Conservation (phyloP, 2,329 filamentous ascomycete species). For the Ambrosiella xylebori region DNA sequence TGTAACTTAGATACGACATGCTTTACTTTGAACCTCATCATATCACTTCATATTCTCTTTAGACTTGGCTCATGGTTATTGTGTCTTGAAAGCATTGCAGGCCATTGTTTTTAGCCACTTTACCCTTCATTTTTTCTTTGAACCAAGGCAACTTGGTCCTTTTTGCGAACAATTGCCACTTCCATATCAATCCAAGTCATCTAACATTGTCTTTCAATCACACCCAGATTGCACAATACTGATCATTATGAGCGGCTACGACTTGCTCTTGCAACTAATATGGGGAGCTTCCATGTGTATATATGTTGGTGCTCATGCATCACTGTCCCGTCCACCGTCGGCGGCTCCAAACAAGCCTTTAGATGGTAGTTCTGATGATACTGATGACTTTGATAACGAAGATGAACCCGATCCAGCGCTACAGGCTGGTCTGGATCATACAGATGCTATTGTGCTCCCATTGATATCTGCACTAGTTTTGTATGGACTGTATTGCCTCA, state of each 20-base stretch:
- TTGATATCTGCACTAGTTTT: slow-evolving; percentile 57
- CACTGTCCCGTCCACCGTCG: slow-evolving; percentile 66
- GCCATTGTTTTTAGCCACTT: too few relatives aligned
- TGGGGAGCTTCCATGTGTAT: slow-evolving; percentile 65
- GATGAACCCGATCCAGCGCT: slow-evolving; percentile 35
- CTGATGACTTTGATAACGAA: slow-evolving; percentile 26
- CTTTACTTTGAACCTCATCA: too few relatives aligned
- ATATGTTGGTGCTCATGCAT: slow-evolving; percentile 69
- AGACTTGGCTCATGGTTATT: too few relatives aligned
- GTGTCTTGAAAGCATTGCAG: too few relatives aligned
- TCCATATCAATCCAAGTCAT: too few relatives aligned
- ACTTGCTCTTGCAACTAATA: slow-evolving; percentile 24
- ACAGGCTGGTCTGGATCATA: slow-evolving; percentile 26
- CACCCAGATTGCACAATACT: background rate
- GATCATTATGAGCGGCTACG: background rate
- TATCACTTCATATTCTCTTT: too few relatives aligned
- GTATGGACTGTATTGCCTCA: slow-evolving; percentile 64
- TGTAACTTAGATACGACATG: too few relatives aligned
- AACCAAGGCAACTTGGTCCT: too few relatives aligned
- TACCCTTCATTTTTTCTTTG: too few relatives aligned
- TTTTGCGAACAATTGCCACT: too few relatives aligned
- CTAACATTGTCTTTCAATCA: background rate
- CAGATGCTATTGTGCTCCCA: slow-evolving; percentile 73
- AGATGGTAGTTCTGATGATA: background rate
- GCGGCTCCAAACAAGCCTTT: slow-evolving; percentile 38